A percentile compares a stretch with the other conserved stretches of the same genome.
Evolutionary conservation across 306 rosid species (phyloP).

Genomic region (Acmispon strigosus): DNA sequence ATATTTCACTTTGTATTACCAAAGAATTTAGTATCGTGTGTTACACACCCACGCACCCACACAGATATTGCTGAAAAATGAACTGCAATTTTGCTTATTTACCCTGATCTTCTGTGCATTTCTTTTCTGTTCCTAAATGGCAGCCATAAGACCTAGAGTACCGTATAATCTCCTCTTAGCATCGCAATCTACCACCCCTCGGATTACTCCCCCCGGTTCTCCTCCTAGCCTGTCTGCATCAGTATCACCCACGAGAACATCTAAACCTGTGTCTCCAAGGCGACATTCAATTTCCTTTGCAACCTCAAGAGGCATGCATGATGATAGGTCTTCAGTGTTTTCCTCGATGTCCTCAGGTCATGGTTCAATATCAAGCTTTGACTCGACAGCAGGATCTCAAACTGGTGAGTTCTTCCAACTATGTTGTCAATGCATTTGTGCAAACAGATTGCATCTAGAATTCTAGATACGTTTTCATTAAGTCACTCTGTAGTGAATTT

Average conservation of each 20-base stretch:
- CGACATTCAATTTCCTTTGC: conserved; percentile 73
- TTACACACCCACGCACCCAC: neutral
- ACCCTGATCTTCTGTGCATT: conserved; percentile 5
- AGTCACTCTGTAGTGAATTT: neutral
- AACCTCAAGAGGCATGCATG: conserved; percentile 62
- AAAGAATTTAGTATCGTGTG: neutral
- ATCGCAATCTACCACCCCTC: conserved; percentile 72
- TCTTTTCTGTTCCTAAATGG: conserved; percentile 15
- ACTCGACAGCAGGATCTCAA: conserved; percentile 49
- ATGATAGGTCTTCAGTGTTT: conserved; percentile 52
- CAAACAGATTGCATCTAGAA: conserved; percentile 4
- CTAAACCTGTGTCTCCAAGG: conserved; percentile 73
- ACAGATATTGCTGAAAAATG: neutral
- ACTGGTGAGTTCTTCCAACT: conserved; percentile 48
- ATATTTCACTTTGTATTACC: neutral
- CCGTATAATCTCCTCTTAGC: conserved; percentile 57
- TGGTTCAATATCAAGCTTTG: conserved; percentile 42
- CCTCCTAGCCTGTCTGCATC: conserved; percentile 80
- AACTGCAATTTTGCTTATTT: conserved; percentile 3
- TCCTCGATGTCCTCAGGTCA: conserved; percentile 35
- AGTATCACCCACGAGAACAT: conserved; percentile 71
- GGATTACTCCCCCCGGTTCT: conserved; percentile 69
- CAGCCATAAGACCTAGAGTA: conserved; percentile 57
- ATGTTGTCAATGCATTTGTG: neutral
- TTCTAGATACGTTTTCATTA: neutral